Base-by-base conservation (phyloP, 192 early-diverging fungal species). In the Coemansia sp. region DNA sequence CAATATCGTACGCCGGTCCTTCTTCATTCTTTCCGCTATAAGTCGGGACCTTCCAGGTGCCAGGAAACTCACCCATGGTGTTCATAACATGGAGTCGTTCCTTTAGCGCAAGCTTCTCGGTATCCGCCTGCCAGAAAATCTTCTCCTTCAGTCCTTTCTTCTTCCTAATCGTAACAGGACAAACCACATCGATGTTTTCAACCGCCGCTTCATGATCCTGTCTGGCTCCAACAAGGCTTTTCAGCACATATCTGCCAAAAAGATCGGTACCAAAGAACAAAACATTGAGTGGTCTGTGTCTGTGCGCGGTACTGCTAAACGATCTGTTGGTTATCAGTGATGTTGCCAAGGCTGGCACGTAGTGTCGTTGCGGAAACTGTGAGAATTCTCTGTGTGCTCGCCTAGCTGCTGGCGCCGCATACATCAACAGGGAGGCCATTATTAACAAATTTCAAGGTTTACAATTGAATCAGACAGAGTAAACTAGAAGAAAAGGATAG, bases 231-330 rank as follows among this genome's bases (percentile, higher is more conserved):
- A 85, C 62, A 38, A 96, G 67, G 6, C 80, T 74, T 19, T 82
- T 63, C 29, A 94, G 68, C 41, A 86, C 87, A 4, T 64, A 65
- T 0, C 84, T 73, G 6, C 90, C 89, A 75, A 95, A 97, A 27
- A 89, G 81, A 63, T 95, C 93, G 37, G 88, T 88, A 0, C 95
- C 95, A 82, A 95, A 95, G 68, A 95, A 97, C 15, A 97, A 67
- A 4, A 95, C 68, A 15, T 66, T 69, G 22, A 75, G 67, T 4
- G 62, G 62, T n/a, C 27, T 41, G 3, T 41, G 38, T 15, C 1
- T 41, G 4, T 13, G 17, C 4, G 13, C 38, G 38, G 38, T 41
- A 13, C 38, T 41, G 38, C 9, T 0, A 41, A 41, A 41, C 38
- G 15, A 41, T 41, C 38, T 41, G 6, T 17, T 41, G 38, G 4